phyloP scores from a whole-genome alignment of 306 rosid genomes.

The Crotalaria pallida region DNA sequence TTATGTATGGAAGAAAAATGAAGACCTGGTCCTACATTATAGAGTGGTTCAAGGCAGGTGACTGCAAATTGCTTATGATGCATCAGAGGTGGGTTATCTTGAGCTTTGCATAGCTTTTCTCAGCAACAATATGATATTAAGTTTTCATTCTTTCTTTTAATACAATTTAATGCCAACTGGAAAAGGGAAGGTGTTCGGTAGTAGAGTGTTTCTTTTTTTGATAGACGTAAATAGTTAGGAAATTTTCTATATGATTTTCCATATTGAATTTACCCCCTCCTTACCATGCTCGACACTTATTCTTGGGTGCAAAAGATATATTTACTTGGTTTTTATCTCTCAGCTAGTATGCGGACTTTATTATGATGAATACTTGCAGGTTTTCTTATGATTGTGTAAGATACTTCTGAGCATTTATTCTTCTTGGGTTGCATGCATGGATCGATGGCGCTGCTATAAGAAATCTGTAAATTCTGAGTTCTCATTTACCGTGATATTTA shows the following conservation, averaged over 20 bases:
- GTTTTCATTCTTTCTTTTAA: too few species aligned
- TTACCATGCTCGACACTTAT: not conserved
- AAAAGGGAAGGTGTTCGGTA: too few species aligned
- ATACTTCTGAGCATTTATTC: slow-evolving; percentile 45
- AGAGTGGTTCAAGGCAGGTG: slow-evolving; percentile 85
- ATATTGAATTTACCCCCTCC: not conserved
- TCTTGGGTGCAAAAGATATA: slow-evolving; percentile 1
- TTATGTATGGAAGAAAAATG: slow-evolving; percentile 95
- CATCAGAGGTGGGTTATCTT: too few species aligned
- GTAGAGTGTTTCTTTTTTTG: too few species aligned
- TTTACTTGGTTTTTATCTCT: slow-evolving; percentile 17
- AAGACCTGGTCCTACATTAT: slow-evolving; percentile 84
- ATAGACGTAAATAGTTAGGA: too few species aligned
- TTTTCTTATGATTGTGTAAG: slow-evolving; percentile 34
- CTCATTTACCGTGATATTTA: slow-evolving; percentile 30
- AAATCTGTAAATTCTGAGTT: slow-evolving; percentile 39
- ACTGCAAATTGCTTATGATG: slow-evolving; percentile 1
- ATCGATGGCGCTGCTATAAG: slow-evolving; percentile 32
- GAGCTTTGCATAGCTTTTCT: too few species aligned
- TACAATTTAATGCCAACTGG: too few species aligned
- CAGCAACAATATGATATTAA: too few species aligned
- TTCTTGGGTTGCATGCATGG: slow-evolving; percentile 43
- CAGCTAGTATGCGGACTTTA: not conserved
- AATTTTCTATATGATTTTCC: not conserved
- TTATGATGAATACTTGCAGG: slow-evolving; percentile 40